Base-by-base conservation (phyloP, 352 stramenopile species). In the Peronospora belbahrii region DNA sequence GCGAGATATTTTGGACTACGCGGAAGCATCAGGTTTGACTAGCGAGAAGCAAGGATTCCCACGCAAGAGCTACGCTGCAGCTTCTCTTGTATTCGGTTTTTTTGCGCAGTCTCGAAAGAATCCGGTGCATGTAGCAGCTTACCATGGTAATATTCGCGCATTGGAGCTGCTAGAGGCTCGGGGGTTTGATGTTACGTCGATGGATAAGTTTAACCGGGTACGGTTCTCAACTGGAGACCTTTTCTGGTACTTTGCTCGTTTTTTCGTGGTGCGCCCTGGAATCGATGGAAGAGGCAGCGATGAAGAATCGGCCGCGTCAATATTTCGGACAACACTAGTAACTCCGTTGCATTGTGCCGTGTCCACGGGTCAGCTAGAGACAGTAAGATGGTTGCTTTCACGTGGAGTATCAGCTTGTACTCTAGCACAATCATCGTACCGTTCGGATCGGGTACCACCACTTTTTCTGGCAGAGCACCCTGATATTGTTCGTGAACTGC, bases 311-410 rank as follows among this genome's bases (percentile, higher is more conserved):
- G 75, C 73, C 5, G 77, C 73, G 4, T 87, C 79, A 3, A 74
- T 89, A 28, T 88, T 92, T 56, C 81, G 82, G 40, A 87, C 77
- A 25, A 92, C 80, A n/a, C 48, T 92, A 14, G 80, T 92, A 6
- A 86, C 77, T 2, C 80, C 80, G 5, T 37, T 92, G 30, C 80
- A 92, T 54, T 92, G 80, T 45, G 80, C 80, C 0, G 80, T 92
- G 1, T 73, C 74, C 0, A 85, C 74, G 0, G 75, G 77, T 2
- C 73, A 87, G 34, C 39, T 87, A 13, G 73, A 85, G 20, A 63
- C 76, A 2, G 81, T 90, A 15, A 63, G 57, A 24, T 90, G 78
- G 78, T 43, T 93, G n/a, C 56, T 93, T 0, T 52, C 54, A 0
- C 70, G 78, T 46, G 78, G 81, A 5, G 74, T 65, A 0, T 78